Evolutionary conservation across 495 filamentous ascomycete genomes (phyloP), one percentile per base, ranked within the genome.

Genomic region (Penicillium maclennaniae): DNA sequence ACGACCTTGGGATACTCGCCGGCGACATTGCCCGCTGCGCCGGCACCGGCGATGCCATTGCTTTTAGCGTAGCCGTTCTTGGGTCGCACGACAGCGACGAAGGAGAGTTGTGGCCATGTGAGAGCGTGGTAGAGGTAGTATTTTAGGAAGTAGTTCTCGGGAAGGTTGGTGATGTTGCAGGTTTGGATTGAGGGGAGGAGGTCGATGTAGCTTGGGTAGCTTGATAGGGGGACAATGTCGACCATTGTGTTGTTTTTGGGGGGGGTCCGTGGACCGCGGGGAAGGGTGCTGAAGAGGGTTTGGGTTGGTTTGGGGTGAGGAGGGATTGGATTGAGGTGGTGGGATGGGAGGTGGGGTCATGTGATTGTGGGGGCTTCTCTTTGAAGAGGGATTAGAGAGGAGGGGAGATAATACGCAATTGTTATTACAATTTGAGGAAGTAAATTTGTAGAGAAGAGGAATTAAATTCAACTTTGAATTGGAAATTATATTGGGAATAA

Each of bases 71-170:
- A 87, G 38, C 75, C 48, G 75, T 79, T 71, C 84, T 79, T 79
- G 12, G 91, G 87, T 15, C 91, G 84, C 69, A 97, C 92, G 61
- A 98, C 92, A 48, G 93, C 93, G 27, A 98, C 93, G 71, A 90
- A 97, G 62, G 87, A 92, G 45, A 97, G 84, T 69, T 97, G 92
- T 8, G 93, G 93, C 93, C 93, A 98, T 46, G 90, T 93, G 48
- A 97, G 83, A 7, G 93, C 93, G 73, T 98, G 93, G 83, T 98
- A 98, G 62, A 98, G 88, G 81, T 98, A 98, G 81, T 98, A 98
- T 82, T 98, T 98, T 74, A 95, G 84, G 73, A 97, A 97, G 82
- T 98, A 98, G 79, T 98, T 98, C 75, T 98, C 93, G 61, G 93
- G 93, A 26, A 98, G 81, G 76, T 98, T 98, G 66, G 95, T 96